phyloP scores from a whole-genome alignment of 2,329 filamentous ascomycete species.

The Cladorrhinum sp. region DNA sequence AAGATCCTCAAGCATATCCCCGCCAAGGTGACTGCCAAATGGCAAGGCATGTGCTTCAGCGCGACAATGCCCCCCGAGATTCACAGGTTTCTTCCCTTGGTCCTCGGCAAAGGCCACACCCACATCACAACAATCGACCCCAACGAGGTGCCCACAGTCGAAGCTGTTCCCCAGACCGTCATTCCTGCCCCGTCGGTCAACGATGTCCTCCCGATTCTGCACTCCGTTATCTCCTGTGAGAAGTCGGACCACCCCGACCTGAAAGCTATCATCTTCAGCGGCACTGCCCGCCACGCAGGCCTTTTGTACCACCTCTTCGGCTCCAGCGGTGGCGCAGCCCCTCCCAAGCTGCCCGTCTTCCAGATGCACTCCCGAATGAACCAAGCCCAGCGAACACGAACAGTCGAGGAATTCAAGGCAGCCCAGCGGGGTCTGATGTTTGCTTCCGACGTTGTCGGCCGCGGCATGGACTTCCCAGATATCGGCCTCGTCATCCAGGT shows the following conservation, averaged over 20 bases:
- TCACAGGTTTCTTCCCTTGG: conserved; percentile 66
- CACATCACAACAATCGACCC: conserved; percentile 77
- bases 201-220: conserved; percentile 59
- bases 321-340: conserved; percentile 29
- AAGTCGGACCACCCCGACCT: conserved; percentile 49
- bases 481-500: conserved; percentile 63
- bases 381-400: conserved; percentile 48
- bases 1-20: conserved; percentile 74
- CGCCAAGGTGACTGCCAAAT: conserved; percentile 53
- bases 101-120: conserved; percentile 69
- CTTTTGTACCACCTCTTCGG: conserved; percentile 48
- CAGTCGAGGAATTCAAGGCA: conserved; percentile 62
- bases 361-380: conserved; percentile 51
- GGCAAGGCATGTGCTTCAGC: conserved; percentile 78
- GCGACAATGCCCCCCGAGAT: conserved; percentile 81
- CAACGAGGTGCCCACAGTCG: conserved; percentile 73
- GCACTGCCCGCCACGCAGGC: conserved; percentile 52
- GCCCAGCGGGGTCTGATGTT: conserved; percentile 54
- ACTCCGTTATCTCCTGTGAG: conserved; percentile 54
- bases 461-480: conserved; percentile 61
- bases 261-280: conserved; percentile 83
- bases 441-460: conserved; percentile 68
- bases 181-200: conserved; percentile 67
- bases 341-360: conserved; percentile 42
- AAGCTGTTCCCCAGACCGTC: conserved; percentile 69